Evolutionary conservation across 129 eudicot genomes (phyloP), one percentile per base, ranked within the genome.

Genomic region (Calendula officinalis): DNA sequence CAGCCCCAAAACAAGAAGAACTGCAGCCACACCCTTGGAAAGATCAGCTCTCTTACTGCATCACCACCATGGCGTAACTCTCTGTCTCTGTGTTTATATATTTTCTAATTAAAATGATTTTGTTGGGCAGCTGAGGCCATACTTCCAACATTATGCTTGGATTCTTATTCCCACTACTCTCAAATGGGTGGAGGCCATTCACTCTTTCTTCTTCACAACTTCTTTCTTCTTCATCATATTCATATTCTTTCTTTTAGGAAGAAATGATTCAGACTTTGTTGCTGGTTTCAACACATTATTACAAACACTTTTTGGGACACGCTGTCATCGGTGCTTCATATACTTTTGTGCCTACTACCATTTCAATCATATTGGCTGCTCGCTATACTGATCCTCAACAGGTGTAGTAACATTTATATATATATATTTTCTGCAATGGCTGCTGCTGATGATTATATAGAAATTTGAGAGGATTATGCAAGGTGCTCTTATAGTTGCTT

Each of bases 141-240:
- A 61, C 79, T 92, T 92, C 73, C 99, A 92, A 58, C 99, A 92
- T 70, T 92, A 85, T 92, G 96, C 95, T 92, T 66, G 99, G 99
- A 36, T 92, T 65, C 83, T 88, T 56, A 92, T 92, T 67, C 96
- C 99, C 33, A 66, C 98, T n/a, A 69, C 86, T 70, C 78, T 27
- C 96, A 92, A 75, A 92, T 92, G 96, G 98, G 98, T 72, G 98
- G 95, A 81, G 91, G 89, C 60, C 80, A 85, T 74, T 96, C 88
- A 92, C 78, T 80, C 30, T 64, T 48, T 58, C 13, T 80, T 58
- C 13, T 77, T 22, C 16, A 11, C 71, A 65, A 16, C 10, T 61
- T 62, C 54, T 22, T 22, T 22, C 30, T 22, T 22, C 30, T 22
- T n/a, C n/a, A n/a, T n/a, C n/a, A n/a, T n/a, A n/a, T n/a, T n/a